Conservation (phyloP, 2,329 filamentous ascomycete species). For the Penicillium sp. region DNA sequence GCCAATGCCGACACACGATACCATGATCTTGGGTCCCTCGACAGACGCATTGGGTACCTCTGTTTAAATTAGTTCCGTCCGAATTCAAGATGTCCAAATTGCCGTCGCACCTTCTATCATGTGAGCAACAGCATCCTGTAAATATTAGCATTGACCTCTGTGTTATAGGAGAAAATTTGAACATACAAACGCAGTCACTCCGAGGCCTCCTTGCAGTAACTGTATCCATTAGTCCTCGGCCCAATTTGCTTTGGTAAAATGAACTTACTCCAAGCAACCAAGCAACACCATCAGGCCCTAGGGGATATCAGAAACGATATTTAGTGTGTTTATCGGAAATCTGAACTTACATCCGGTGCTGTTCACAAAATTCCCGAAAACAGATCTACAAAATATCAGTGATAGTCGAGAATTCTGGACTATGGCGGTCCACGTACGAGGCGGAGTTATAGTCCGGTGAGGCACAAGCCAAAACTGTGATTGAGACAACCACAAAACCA, state of each 20-base stretch:
- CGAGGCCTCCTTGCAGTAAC: slow-evolving; percentile 54
- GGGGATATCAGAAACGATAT: slow-evolving; percentile 11
- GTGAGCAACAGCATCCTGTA: slow-evolving; percentile 47
- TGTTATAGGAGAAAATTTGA: not conserved
- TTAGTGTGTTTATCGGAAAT: not conserved
- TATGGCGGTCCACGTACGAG: slow-evolving; percentile 45
- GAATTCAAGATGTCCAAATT: not conserved
- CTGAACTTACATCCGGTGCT: slow-evolving; percentile 58
- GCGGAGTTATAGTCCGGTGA: slow-evolving; percentile 68
- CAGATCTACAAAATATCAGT: slow-evolving; percentile 26
- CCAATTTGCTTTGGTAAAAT: not conserved
- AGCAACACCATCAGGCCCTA: slow-evolving; percentile 64
- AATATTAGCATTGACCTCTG: slow-evolving; percentile 3
- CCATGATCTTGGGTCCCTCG: slow-evolving; percentile 68
- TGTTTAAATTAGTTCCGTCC: slow-evolving; percentile 5
- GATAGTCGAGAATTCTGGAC: slow-evolving; percentile 29
- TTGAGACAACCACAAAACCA: slow-evolving; percentile 71
- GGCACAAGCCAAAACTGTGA: slow-evolving; percentile 68
- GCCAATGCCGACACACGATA: slow-evolving; percentile 66
- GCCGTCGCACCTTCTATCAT: slow-evolving; percentile 50
- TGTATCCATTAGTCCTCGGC: slow-evolving; percentile 9
- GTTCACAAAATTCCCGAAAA: slow-evolving; percentile 71
- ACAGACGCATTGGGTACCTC: slow-evolving; percentile 49
- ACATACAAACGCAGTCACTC: slow-evolving; percentile 56
- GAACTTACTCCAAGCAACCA: slow-evolving; percentile 45